Evolutionary conservation across 2,329 filamentous ascomycete species (phyloP).

Genomic region (Aspergillaceae sp.): DNA sequence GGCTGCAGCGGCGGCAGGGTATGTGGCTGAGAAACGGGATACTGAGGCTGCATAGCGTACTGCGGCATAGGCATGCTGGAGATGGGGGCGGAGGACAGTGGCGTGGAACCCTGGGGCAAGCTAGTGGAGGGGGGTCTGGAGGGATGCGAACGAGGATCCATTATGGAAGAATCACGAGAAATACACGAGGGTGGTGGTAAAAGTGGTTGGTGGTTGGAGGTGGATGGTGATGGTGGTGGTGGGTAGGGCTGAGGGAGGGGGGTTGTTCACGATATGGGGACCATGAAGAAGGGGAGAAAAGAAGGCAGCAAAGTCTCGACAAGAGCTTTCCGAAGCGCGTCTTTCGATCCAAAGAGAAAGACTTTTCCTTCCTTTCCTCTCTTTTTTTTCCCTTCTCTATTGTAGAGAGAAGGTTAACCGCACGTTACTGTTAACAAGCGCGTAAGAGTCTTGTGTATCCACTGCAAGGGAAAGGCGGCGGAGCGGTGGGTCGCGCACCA

Average conservation of each 20-base stretch:
- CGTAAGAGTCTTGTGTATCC: constrained; percentile 26
- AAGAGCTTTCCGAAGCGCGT: neutral
- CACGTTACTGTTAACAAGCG: constrained; percentile 31
- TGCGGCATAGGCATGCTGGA: constrained; percentile 41
- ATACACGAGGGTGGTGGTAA: constrained; percentile 9
- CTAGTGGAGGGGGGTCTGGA: constrained; percentile 38
- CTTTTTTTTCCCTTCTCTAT: too few relatives aligned
- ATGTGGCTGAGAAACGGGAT: constrained; percentile 36
- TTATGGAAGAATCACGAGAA: constrained; percentile 8
- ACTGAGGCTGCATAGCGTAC: constrained; percentile 40
- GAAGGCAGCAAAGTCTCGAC: neutral
- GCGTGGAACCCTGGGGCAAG: constrained; percentile 37
- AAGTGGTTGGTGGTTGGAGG: constrained; percentile 6
- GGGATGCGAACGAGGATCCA: constrained; percentile 38
- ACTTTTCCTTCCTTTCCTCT: neutral
- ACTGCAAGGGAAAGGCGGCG: constrained; percentile 28
- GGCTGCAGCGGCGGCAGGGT: constrained; percentile 40
- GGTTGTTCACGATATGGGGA: constrained; percentile 22
- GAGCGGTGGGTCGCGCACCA: constrained; percentile 28
- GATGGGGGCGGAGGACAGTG: constrained; percentile 36
- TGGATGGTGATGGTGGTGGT: constrained; percentile 9
- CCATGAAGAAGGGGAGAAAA: constrained; percentile 18
- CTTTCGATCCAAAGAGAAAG: too few relatives aligned
- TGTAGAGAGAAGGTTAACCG: constrained; percentile 24
- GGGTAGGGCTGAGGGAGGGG: constrained; percentile 4